These are phyloP conservation scores for Apiospora arundinis DNA, from an alignment of 2,329 filamentous ascomycete genomes.

Conservation along the genomic window DNA sequence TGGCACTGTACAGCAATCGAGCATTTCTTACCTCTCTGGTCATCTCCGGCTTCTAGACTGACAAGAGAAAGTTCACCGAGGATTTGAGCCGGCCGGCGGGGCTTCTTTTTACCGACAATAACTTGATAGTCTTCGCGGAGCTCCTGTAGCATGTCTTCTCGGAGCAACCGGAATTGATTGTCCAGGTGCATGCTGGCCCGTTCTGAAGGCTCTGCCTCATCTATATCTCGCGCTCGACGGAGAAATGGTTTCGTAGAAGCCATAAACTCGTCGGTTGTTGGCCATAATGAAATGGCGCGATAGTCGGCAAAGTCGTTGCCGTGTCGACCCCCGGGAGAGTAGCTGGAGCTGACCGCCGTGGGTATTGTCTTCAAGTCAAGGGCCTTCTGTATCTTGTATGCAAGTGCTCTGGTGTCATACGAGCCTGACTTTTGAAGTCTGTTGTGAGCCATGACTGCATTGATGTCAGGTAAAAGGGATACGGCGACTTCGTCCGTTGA, in stretches of 20 bases:
- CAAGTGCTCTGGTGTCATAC: conserved; percentile 35
- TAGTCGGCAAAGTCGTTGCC: conserved; percentile 74
- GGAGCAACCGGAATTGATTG: conserved; percentile 72
- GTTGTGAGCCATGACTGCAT: conserved; percentile 28
- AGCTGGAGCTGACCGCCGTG: not conserved
- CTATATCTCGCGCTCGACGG: conserved; percentile 56
- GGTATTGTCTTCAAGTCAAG: conserved; percentile 39
- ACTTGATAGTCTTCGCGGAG: conserved; percentile 59
- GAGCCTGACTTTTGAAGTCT: conserved; percentile 32
- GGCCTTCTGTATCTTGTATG: conserved; percentile 47
- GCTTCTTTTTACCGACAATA: conserved; percentile 52
- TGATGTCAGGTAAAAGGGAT: conserved; percentile 35
- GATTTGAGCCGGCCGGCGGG: conserved; percentile 44
- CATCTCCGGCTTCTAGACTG: conserved; percentile 45
- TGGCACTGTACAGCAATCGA: conserved; percentile 48
- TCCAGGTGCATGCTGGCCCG: conserved; percentile 63
- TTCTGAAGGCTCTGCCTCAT: conserved; percentile 41
- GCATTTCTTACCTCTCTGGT: conserved; percentile 37
- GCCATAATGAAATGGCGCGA: conserved; percentile 65
- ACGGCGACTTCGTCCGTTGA: not conserved
- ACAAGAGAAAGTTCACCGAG: conserved; percentile 42
- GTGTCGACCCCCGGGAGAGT: conserved; percentile 68
- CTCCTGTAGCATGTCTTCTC: conserved; percentile 74
- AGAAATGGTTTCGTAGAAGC: conserved; percentile 61
- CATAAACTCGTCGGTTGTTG: conserved; percentile 69